These are phyloP conservation scores for Neophaeococcomyces mojaviensis DNA, from an alignment of 2,329 filamentous ascomycete genomes.

Conservation along the genomic window DNA sequence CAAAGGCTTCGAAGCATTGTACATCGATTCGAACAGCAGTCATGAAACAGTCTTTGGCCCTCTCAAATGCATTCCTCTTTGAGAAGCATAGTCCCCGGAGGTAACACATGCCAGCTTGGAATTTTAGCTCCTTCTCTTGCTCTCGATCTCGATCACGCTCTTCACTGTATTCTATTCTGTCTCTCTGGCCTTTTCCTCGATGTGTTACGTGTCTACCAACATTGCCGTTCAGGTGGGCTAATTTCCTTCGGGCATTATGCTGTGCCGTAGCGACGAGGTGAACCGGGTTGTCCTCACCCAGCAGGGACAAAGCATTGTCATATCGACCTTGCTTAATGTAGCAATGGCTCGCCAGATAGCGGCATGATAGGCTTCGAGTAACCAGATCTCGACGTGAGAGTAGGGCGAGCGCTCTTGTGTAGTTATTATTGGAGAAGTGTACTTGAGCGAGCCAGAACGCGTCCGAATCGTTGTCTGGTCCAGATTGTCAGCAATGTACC, in stretches of 20 bases:
- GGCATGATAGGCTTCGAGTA: conserved; percentile 72
- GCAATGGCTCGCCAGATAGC: conserved; percentile 89
- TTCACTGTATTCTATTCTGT: conserved; percentile 52
- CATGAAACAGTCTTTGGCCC: conserved; percentile 97
- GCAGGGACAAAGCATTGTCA: conserved; percentile 75
- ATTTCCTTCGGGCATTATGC: conserved; percentile 59
- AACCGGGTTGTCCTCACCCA: conserved; percentile 89
- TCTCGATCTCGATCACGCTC: conserved; percentile 53
- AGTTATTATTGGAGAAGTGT: conserved; percentile 92
- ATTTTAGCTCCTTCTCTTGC: conserved; percentile 67
- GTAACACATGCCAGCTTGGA: conserved; percentile 97
- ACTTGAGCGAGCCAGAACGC: conserved; percentile 98
- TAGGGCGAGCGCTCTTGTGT: conserved; percentile 80
- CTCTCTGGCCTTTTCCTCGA: conserved; percentile 41
- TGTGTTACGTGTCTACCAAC: conserved; percentile 42
- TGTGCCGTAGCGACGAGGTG: conserved; percentile 64
- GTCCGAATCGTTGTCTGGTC: conserved; percentile 77
- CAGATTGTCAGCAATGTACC: conserved; percentile 13
- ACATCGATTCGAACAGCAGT: conserved; percentile 94
- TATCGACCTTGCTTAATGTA: conserved; percentile 86
- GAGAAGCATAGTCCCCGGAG: conserved; percentile 88
- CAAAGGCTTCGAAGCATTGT: conserved; percentile 96
- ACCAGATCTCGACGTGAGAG: conserved; percentile 78
- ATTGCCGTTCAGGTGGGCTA: conserved; percentile 56
- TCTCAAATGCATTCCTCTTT: conserved; percentile 94